These are phyloP conservation scores for Dothistroma septosporum DNA, from an alignment of 2,329 filamentous ascomycete genomes.

Conservation along the genomic window DNA sequence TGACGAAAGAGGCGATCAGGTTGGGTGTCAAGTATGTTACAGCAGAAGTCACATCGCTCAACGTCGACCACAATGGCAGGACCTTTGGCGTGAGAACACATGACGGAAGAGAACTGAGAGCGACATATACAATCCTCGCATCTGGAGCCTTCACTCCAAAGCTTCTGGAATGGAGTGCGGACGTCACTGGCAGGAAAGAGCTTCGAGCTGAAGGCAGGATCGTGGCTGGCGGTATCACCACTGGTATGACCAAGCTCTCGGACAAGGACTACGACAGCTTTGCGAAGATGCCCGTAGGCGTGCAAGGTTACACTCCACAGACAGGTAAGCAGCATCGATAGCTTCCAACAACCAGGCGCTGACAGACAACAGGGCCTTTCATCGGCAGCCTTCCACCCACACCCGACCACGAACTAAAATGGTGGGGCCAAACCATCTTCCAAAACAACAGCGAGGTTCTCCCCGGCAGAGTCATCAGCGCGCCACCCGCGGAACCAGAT, in stretches of 20 bases:
- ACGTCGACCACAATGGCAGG: slow-evolving; percentile 45
- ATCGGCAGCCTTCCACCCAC: slow-evolving; percentile 58
- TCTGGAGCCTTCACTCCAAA: slow-evolving; percentile 44
- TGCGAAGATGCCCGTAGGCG: slow-evolving; percentile 43
- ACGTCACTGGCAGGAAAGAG: slow-evolving; percentile 42
- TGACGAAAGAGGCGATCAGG: slow-evolving; percentile 51
- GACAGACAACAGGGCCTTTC: slow-evolving; percentile 40
- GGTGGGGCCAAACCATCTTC: slow-evolving; percentile 61
- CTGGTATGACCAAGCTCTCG: slow-evolving; percentile 46
- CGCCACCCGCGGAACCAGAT: slow-evolving; percentile 53
- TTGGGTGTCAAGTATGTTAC: slow-evolving; percentile 58
- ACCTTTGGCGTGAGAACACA: slow-evolving; percentile 44
- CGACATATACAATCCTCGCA: slow-evolving; percentile 39
- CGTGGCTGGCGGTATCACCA: slow-evolving; percentile 54
- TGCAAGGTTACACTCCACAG: slow-evolving; percentile 43
- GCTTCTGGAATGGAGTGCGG: slow-evolving; percentile 47
- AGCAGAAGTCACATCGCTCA: slow-evolving; percentile 49
- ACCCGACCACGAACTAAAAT: slow-evolving; percentile 47
- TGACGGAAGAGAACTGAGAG: slow-evolving; percentile 32
- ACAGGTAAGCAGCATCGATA: not conserved
- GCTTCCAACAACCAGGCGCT: not conserved
- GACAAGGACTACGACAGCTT: slow-evolving; percentile 37
- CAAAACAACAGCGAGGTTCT: slow-evolving; percentile 50
- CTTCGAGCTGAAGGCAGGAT: slow-evolving; percentile 53
- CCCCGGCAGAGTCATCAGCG: slow-evolving; percentile 54